Evolutionary conservation across 2,329 filamentous ascomycete genomes (phyloP).

Genomic region (Botrytis deweyae): DNA sequence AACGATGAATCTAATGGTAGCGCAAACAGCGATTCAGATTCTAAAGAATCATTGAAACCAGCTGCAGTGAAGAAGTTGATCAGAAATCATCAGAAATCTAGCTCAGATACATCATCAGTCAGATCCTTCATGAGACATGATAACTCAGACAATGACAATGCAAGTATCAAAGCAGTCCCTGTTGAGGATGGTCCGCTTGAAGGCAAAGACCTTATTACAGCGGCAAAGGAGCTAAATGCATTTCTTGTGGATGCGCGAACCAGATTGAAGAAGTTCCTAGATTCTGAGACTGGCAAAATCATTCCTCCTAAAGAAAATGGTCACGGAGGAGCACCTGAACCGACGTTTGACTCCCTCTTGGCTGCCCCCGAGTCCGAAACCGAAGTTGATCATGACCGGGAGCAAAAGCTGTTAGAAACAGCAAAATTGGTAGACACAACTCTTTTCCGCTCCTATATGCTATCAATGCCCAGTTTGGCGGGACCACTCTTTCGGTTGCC

Average conservation of each 20-base stretch:
- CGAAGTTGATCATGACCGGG: conserved; percentile 56
- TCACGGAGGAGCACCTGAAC: conserved; percentile 47
- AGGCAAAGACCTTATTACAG: conserved; percentile 79
- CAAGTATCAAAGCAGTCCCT: conserved; percentile 49
- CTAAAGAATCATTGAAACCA: conserved; percentile 35
- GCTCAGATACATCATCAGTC: conserved; percentile 56
- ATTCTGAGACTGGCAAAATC: conserved; percentile 62
- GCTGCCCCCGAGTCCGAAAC: conserved; percentile 42
- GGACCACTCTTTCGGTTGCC: conserved; percentile 90
- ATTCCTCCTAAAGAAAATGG: conserved; percentile 47
- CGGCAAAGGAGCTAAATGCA: conserved; percentile 78
- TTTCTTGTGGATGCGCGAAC: conserved; percentile 85
- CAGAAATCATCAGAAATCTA: conserved; percentile 38
- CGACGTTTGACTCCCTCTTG: conserved; percentile 57
- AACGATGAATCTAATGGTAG: conserved; percentile 41
- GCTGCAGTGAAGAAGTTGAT: conserved; percentile 45
- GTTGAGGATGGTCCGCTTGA: conserved; percentile 58
- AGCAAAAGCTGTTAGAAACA: conserved; percentile 69
- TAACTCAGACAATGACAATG: conserved; percentile 53
- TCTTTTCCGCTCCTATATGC: conserved; percentile 93
- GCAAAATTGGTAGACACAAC: conserved; percentile 90
- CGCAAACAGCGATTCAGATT: conserved; percentile 46
- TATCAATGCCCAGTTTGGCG: conserved; percentile 78
- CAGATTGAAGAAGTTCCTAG: conserved; percentile 60
- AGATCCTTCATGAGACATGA: conserved; percentile 55